Base-by-base conservation (phyloP, 441 rosid genomes). In the Euphorbia celastroides region DNA sequence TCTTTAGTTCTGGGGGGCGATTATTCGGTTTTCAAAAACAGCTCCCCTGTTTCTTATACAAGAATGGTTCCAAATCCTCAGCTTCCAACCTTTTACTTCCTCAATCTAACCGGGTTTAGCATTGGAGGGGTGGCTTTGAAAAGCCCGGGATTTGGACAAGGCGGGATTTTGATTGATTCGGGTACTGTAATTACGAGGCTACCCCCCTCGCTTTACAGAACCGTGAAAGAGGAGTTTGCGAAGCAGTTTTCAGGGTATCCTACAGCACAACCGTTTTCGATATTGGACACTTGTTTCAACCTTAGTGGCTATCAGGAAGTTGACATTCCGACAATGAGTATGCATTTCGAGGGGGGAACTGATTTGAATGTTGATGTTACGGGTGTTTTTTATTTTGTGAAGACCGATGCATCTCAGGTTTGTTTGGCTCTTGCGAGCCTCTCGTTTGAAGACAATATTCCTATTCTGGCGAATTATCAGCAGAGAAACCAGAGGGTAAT, bases 341-440 rank as follows among this genome's bases (percentile, higher is more conserved):
- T 92, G 79, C 62, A 85, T 26, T 93, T 93, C 41, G 80, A 88
- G 62, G 90, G 85, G 25, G 69, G 78, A 23, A 85, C 85, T 0
- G 82, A 79, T 72, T 74, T 93, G 62, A 70, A 28, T 48, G 95
- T 89, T 31, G 95, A 93, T 78, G 85, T 78, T 51, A 72, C 62
- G 7, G 99, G 99, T 67, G 80, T 88, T 28, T 84, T 91, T 62
- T 93, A 93, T 76, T 82, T 91, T 52, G 97, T 77, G 0, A 88
- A 89, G 69, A 72, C 82, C 2, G 95, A 93, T 28, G 93, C 89
- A 0, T 88, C 97, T 32, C 84, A 85, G 69, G 97, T 89, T 13
- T 93, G 99, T 66, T 82, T 93, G 76, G 97, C 97, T 60, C 72
- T 91, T 20, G 96, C 97, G 32, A 89, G 97, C 72, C 95, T 91